These are phyloP conservation scores for Berkeleyomyces rouxiae DNA, from an alignment of 2,329 filamentous ascomycete species.

Conservation along the genomic window DNA sequence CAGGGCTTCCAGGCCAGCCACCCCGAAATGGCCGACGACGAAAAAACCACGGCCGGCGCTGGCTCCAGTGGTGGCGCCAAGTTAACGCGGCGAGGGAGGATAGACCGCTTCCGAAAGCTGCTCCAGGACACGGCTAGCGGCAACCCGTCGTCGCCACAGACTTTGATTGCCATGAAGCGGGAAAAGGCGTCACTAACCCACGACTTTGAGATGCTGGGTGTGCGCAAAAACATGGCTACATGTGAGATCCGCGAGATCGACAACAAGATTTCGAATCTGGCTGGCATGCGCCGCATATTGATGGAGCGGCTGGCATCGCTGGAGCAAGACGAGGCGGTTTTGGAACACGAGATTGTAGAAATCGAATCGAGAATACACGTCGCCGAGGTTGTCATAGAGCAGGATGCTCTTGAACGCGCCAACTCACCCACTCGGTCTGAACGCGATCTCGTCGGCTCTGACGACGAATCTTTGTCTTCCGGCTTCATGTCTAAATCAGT, in stretches of 20 bases:
- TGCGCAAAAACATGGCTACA: conserved; percentile 95
- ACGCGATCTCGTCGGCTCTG: conserved; percentile 34
- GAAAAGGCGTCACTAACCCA: conserved; percentile 69
- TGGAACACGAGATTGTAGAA: conserved; percentile 75
- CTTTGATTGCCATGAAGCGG: conserved; percentile 57
- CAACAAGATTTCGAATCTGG: conserved; percentile 85
- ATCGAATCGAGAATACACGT: conserved; percentile 45
- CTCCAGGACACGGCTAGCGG: conserved; percentile 39
- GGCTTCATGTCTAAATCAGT: conserved; percentile 95
- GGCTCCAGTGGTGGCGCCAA: conserved; percentile 36
- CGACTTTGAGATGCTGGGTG: conserved; percentile 73
- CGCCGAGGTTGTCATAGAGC: conserved; percentile 40
- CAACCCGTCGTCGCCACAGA: conserved; percentile 33
- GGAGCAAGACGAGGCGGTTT: conserved; percentile 75
- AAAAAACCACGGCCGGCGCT: neutral
- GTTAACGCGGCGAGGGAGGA: conserved; percentile 30
- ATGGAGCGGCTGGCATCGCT: conserved; percentile 70
- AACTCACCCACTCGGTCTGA: conserved; percentile 34
- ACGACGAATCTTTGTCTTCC: conserved; percentile 22
- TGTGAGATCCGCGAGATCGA: conserved; percentile 94
- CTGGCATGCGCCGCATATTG: conserved; percentile 83
- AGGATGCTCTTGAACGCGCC: conserved; percentile 40
- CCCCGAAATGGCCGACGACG: conserved; percentile 50
- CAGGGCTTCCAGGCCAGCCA: conserved; percentile 89
- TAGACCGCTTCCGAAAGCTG: conserved; percentile 60